Conservation (phyloP, 177 flowering plant genomes). For the Vitis hybrid region DNA sequence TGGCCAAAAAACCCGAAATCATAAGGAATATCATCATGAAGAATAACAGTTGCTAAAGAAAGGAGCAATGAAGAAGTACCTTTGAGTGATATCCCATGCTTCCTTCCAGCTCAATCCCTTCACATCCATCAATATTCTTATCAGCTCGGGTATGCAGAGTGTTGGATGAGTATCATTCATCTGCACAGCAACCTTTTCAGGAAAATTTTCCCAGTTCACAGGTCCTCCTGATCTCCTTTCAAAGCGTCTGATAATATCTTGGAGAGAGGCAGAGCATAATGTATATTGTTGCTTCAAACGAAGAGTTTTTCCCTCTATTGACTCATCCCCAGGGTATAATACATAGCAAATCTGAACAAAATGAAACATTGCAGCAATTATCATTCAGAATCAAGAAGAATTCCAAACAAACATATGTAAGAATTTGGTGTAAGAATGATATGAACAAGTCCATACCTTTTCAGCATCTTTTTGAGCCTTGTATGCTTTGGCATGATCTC, state of each 20-base stretch:
- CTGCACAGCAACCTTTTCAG: constrained; percentile 93
- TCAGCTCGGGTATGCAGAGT: constrained; percentile 93
- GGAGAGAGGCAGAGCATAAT: constrained; percentile 93
- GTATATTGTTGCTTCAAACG: constrained; percentile 95
- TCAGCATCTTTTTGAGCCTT: constrained; percentile 76
- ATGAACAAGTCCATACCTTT: constrained; percentile 48
- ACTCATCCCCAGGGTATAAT: constrained; percentile 95
- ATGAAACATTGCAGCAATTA: neutral
- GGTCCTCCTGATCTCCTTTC: constrained; percentile 75
- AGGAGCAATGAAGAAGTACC: constrained; percentile 36
- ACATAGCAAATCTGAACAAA: constrained; percentile 70
- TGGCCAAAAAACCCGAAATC: constrained; percentile 17
- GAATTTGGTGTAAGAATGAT: neutral
- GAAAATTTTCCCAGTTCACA: constrained; percentile 82
- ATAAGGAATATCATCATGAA: too few species aligned
- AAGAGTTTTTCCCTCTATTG: constrained; percentile 79
- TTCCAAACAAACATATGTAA: neutral
- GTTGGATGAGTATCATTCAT: constrained; percentile 99
- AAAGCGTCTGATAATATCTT: constrained; percentile 87
- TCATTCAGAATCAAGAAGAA: neutral
- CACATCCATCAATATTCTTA: constrained; percentile 83
- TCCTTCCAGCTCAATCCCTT: constrained; percentile 81
- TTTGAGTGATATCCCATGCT: constrained; percentile 88
- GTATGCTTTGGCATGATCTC: constrained; percentile 70
- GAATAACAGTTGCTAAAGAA: neutral